Conservation (phyloP, 1,139 yeast genomes). For the Nakaseomyces uthaithaninus region DNA sequence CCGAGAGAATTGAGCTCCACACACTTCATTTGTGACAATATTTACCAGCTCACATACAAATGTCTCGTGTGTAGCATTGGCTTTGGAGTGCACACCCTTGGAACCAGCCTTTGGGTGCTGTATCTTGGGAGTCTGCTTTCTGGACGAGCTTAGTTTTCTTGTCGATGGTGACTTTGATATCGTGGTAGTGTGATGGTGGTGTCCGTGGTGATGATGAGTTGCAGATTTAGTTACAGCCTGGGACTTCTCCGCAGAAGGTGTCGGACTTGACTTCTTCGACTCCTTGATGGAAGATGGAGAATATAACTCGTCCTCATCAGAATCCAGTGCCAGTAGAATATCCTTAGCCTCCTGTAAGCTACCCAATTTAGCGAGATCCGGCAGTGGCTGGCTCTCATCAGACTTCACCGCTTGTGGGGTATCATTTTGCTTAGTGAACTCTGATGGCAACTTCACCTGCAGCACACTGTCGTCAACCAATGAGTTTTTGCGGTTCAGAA, state of each 20-base stretch:
- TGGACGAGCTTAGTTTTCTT: background rate
- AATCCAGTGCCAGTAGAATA: background rate
- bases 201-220: background rate
- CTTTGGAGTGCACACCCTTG: conserved; percentile 4
- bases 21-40: conserved; percentile 52
- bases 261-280: background rate
- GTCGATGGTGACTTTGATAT: conserved; percentile 2
- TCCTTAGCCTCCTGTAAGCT: conserved; percentile 1
- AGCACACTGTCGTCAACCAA: background rate
- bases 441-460: conserved; percentile 6
- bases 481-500: background rate
- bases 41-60: conserved; percentile 56
- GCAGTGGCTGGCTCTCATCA: background rate
- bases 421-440: conserved; percentile 8
- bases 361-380: conserved; percentile 1
- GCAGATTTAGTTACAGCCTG: background rate
- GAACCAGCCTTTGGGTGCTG: conserved; percentile 1
- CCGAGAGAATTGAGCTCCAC: conserved; percentile 80
- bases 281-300: background rate
- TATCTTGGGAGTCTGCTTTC: conserved; percentile 2
- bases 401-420: background rate
- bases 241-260: background rate
- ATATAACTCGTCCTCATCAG: conserved; percentile 5
- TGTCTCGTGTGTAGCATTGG: conserved; percentile 31
- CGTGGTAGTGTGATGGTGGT: background rate